Evolutionary conservation across 495 filamentous ascomycete genomes (phyloP).

Genomic region (Penicillium longicatenatum): DNA sequence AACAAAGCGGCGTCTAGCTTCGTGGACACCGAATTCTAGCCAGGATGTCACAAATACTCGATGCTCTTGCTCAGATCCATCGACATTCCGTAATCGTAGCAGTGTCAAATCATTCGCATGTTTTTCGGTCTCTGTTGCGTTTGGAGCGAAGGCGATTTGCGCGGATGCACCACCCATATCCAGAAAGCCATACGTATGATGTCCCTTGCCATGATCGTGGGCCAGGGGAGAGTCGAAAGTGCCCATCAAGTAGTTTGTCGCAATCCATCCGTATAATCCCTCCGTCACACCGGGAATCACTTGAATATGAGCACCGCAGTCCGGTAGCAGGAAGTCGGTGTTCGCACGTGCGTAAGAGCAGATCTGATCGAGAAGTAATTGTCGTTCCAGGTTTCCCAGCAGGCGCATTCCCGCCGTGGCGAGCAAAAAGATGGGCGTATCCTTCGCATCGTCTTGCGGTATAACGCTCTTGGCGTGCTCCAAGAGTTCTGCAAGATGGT

Average conservation of each 20-base stretch:
- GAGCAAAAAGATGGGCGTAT: conserved; percentile 92
- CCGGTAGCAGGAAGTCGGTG: conserved; percentile 82
- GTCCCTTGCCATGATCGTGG: conserved; percentile 79
- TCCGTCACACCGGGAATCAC: conserved; percentile 98
- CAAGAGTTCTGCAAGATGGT: conserved; percentile 77
- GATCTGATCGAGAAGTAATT: conserved; percentile 70
- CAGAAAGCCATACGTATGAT: conserved; percentile 95
- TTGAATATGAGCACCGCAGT: conserved; percentile 89
- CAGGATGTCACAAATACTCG: conserved; percentile 93
- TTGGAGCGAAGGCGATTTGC: conserved; percentile 97
- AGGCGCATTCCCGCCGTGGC: conserved; percentile 97
- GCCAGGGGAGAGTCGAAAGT: conserved; percentile 80
- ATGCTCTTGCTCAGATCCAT: conserved; percentile 76
- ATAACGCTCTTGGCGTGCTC: conserved; percentile 82
- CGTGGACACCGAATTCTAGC: conserved; percentile 93
- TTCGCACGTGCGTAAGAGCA: conserved; percentile 81
- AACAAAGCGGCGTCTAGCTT: conserved; percentile 82
- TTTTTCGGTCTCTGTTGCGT: conserved; percentile 84
- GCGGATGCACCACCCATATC: conserved; percentile 98
- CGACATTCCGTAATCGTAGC: conserved; percentile 77
- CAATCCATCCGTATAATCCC: conserved; percentile 97
- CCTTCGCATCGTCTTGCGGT: conserved; percentile 72
- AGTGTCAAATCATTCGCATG: conserved; percentile 90
- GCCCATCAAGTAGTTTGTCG: conserved; percentile 95
- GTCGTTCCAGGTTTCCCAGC: conserved; percentile 71